A percentile compares a stretch with the other conserved stretches of the same genome.
Evolutionary conservation across 139 green algal genomes (phyloP).

Genomic region (Micractinium sp.): DNA sequence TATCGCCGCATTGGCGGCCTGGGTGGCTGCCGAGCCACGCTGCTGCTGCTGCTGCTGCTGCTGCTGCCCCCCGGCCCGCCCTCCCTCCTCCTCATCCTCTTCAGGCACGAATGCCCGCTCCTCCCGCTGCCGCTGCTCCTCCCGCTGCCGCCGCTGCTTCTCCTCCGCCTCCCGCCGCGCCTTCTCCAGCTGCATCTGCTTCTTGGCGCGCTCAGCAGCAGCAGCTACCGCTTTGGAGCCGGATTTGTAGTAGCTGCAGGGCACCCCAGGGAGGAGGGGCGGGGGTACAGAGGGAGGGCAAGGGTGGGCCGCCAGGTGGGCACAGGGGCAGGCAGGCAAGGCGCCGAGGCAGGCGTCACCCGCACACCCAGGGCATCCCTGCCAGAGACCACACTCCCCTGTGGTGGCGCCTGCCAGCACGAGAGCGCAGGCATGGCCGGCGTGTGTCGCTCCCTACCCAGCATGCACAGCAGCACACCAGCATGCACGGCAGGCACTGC

Average conservation of each 20-base stretch:
- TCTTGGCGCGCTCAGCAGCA: slow-evolving; percentile 29
- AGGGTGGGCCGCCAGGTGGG: no score
- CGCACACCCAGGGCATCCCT: no score
- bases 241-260: slow-evolving; percentile 68
- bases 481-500: background rate
- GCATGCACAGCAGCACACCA: background rate
- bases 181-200: slow-evolving; percentile 38
- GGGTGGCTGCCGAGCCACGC: background rate
- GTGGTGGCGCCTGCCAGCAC: no score
- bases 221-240: slow-evolving; percentile 48
- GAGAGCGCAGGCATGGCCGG: background rate
- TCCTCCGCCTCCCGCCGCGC: slow-evolving; percentile 39
- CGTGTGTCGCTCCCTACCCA: background rate
- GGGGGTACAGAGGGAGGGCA: no score
- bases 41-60: background rate
- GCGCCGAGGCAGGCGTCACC: no score
- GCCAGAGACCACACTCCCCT: no score
- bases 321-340: no score
- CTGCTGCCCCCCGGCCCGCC: background rate
- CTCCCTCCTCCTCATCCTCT: slow-evolving; percentile 29
- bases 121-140: slow-evolving; percentile 1
- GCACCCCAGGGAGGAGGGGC: background rate
- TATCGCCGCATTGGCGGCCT: background rate
- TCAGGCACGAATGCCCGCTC: slow-evolving; percentile 16
- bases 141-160: slow-evolving; percentile 22